These are phyloP conservation scores for Achaetomium macrosporum DNA, from an alignment of 2,329 filamentous ascomycete genomes.

Conservation along the genomic window DNA sequence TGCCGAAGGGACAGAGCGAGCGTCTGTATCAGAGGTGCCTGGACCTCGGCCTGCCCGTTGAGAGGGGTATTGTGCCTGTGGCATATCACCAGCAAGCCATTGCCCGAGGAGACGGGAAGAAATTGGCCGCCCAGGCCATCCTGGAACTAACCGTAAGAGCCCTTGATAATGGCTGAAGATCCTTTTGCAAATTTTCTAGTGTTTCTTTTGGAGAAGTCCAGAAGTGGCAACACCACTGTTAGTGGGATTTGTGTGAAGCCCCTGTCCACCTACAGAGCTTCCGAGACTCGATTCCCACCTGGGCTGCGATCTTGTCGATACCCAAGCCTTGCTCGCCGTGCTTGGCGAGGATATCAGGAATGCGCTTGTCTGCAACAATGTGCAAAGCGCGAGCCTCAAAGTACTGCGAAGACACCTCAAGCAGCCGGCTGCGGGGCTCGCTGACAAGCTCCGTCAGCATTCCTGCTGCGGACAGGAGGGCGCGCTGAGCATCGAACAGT, in stretches of 20 bases:
- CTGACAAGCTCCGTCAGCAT: too few species aligned
- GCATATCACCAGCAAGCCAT: slow-evolving; percentile 55
- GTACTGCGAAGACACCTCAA: too few species aligned
- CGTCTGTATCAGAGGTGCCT: slow-evolving; percentile 42
- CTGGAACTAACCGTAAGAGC: slow-evolving; percentile 23
- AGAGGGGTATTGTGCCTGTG: slow-evolving; percentile 38
- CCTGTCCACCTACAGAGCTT: too few species aligned
- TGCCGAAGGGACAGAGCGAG: slow-evolving; percentile 46
- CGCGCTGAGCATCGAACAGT: too few species aligned
- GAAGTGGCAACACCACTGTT: slow-evolving; percentile 4
- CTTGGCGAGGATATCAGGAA: too few species aligned
- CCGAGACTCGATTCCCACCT: too few species aligned
- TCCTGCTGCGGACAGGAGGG: too few species aligned
- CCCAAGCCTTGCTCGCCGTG: too few species aligned
- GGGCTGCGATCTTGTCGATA: too few species aligned
- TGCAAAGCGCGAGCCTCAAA: too few species aligned
- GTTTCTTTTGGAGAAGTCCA: slow-evolving; percentile 1
- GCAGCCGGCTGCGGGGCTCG: too few species aligned
- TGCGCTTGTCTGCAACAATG: too few species aligned
- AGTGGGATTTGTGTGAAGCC: slow-evolving; percentile 7
- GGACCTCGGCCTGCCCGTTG: slow-evolving; percentile 42
- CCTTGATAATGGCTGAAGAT: slow-evolving; percentile 9
- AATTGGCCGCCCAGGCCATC: slow-evolving; percentile 41
- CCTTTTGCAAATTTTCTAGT: background rate
- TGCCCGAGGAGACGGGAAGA: slow-evolving; percentile 40